Evolutionary conservation across 1,284 basidiomycete species (phyloP).

Genomic region (Ustilago loliicola): DNA sequence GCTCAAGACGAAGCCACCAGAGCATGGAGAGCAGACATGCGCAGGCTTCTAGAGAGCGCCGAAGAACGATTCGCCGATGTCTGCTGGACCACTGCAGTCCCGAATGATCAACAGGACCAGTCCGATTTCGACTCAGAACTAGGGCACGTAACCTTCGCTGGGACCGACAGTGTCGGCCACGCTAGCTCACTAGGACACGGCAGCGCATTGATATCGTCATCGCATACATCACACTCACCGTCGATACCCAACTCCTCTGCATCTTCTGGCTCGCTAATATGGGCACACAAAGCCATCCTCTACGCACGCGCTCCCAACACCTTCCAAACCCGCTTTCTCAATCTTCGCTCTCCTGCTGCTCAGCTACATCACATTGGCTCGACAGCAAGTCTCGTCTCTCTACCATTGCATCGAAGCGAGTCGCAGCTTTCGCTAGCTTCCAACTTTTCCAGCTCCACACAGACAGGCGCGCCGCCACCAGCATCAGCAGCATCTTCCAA

Average conservation of each 20-base stretch:
- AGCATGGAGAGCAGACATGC: slow-evolving; percentile 57
- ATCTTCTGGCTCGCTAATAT: slow-evolving; percentile 71
- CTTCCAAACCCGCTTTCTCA: slow-evolving; percentile 73
- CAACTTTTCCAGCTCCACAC: slow-evolving; percentile 22
- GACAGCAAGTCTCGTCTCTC: slow-evolving; percentile 51
- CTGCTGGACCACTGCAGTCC: slow-evolving; percentile 51
- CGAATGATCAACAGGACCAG: slow-evolving; percentile 11
- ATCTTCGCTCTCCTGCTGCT: slow-evolving; percentile 75
- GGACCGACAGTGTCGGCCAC: not conserved
- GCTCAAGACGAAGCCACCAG: slow-evolving; percentile 50
- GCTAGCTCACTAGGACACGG: slow-evolving; percentile 4
- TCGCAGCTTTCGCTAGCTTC: slow-evolving; percentile 35
- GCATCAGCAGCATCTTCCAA: not conserved
- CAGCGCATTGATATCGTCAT: slow-evolving; percentile 14
- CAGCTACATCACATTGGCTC: slow-evolving; percentile 57
- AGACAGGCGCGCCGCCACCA: slow-evolving; percentile 4
- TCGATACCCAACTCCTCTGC: slow-evolving; percentile 17
- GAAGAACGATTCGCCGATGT: slow-evolving; percentile 62
- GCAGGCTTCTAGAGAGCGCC: slow-evolving; percentile 46
- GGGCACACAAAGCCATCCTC: slow-evolving; percentile 95
- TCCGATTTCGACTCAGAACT: slow-evolving; percentile 21
- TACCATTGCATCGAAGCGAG: slow-evolving; percentile 39
- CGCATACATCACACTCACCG: not conserved
- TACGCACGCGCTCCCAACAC: slow-evolving; percentile 82
- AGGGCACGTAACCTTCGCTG: slow-evolving; percentile 5